A percentile compares a stretch with the other conserved stretches of the same genome.
These are phyloP conservation scores for Fomitopsis pinicola DNA, from an alignment of 1,284 basidiomycete genomes.

Conservation along the genomic window DNA sequence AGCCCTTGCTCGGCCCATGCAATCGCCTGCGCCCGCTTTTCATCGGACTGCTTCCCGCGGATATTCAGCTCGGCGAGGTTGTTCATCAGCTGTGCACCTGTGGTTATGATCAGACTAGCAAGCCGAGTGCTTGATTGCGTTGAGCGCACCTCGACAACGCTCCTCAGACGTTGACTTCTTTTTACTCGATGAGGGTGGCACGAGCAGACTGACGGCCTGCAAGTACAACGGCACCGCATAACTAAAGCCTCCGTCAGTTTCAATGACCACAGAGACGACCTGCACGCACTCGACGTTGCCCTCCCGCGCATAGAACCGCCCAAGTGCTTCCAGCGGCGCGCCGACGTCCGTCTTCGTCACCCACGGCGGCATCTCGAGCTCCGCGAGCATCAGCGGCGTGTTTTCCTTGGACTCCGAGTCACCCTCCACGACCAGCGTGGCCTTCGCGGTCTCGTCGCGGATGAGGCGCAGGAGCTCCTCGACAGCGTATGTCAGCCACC, in stretches of 20 bases:
- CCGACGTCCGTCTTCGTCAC: slow-evolving; percentile 56
- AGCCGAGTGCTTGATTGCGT: too few species aligned
- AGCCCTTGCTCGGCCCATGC: slow-evolving; percentile 57
- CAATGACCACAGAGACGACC: background rate
- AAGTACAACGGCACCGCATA: slow-evolving; percentile 64
- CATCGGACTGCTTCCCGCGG: slow-evolving; percentile 40
- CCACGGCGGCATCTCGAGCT: slow-evolving; percentile 62
- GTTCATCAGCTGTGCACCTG: slow-evolving; percentile 70
- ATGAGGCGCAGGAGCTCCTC: slow-evolving; percentile 45
- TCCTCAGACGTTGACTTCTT: slow-evolving; percentile 40
- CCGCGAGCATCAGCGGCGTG: slow-evolving; percentile 34
- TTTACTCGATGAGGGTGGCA: slow-evolving; percentile 42
- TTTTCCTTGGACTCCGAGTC: slow-evolving; percentile 13
- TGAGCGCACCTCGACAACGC: slow-evolving; percentile 54
- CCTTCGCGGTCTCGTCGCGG: slow-evolving; percentile 10
- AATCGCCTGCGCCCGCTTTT: slow-evolving; percentile 52
- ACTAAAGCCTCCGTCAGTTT: slow-evolving; percentile 28
- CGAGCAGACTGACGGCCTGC: slow-evolving; percentile 60
- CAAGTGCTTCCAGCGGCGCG: slow-evolving; percentile 67
- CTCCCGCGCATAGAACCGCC: slow-evolving; percentile 52
- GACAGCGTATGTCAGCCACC: slow-evolving; percentile 59
- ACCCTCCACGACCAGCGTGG: slow-evolving; percentile 8
- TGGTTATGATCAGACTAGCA: background rate
- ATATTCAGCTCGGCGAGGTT: slow-evolving; percentile 59
- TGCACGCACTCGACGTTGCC: slow-evolving; percentile 59